phyloP scores from a whole-genome alignment of 768 basidiomycete genomes.

The Mycena rebaudengoi region DNA sequence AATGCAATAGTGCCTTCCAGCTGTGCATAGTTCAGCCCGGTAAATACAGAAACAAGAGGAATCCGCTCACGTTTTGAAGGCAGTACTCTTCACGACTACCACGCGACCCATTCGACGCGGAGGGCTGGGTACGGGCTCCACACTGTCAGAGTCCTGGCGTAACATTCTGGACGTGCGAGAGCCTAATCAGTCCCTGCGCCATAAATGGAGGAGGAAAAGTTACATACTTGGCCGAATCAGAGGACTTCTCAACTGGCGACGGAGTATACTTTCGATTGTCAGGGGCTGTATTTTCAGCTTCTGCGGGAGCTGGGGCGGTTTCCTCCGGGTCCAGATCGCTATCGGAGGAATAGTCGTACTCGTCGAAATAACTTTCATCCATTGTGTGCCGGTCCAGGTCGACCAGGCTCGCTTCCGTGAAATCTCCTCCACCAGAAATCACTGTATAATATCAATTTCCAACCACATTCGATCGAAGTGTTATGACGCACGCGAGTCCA shows the following conservation, averaged over 20 bases:
- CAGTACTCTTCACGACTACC: constrained; percentile 14
- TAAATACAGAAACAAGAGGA: neutral
- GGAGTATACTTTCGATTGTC: too few relatives aligned
- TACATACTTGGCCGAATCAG: too few relatives aligned
- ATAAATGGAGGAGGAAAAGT: too few relatives aligned
- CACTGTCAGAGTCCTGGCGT: neutral
- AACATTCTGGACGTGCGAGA: too few relatives aligned
- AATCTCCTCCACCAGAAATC: too few relatives aligned
- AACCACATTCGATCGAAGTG: neutral
- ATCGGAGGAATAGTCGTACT: neutral
- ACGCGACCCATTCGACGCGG: constrained; percentile 4
- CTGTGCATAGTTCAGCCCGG: neutral
- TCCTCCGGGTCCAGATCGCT: constrained; percentile 6
- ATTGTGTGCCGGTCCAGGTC: neutral
- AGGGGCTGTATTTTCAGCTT: too few relatives aligned
- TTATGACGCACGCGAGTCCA: neutral
- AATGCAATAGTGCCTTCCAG: constrained; percentile 23
- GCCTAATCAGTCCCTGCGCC: neutral
- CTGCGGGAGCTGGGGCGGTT: too few relatives aligned
- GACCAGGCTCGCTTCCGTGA: neutral
- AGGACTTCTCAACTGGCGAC: too few relatives aligned
- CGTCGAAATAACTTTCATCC: neutral
- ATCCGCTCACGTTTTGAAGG: constrained; percentile 14
- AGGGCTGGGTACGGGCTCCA: too few relatives aligned
- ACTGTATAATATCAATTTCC: too few relatives aligned